These are phyloP conservation scores for Beauveria bassiana DNA, from an alignment of 2,329 filamentous ascomycete species.

Conservation along the genomic window DNA sequence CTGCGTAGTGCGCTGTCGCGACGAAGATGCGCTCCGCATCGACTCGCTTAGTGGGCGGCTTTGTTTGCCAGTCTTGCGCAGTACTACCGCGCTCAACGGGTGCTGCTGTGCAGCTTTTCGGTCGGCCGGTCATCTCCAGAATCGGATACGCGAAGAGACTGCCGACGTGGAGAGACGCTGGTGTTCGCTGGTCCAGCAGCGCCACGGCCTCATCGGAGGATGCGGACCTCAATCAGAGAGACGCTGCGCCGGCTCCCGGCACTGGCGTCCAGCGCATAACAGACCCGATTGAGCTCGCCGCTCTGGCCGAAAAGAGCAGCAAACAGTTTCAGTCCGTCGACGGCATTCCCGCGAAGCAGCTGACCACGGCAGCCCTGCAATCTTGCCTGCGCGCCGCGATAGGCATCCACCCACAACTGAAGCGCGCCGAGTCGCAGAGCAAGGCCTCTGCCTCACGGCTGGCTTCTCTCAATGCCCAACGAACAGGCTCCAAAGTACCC, in stretches of 20 bases:
- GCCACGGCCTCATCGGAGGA: constrained; percentile 12
- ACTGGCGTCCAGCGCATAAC: constrained; percentile 19
- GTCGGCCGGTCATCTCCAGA: constrained; percentile 15
- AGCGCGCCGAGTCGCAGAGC: constrained; percentile 30
- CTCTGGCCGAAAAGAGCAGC: constrained; percentile 34
- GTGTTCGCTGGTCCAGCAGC: constrained; percentile 22
- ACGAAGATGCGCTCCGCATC: constrained; percentile 31
- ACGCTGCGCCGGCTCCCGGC: background rate
- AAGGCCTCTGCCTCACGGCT: constrained; percentile 46
- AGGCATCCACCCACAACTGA: constrained; percentile 33
- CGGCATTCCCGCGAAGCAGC: constrained; percentile 36
- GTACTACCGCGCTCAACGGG: constrained; percentile 19
- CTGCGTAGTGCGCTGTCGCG: background rate
- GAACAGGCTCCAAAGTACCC: constrained; percentile 23
- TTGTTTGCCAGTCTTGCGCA: constrained; percentile 38
- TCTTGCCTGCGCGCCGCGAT: constrained; percentile 37
- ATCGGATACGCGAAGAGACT: background rate
- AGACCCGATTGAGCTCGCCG: constrained; percentile 32
- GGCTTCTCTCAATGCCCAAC: constrained; percentile 35
- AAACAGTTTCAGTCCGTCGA: constrained; percentile 36
- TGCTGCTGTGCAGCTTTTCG: constrained; percentile 18
- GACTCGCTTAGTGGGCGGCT: constrained; percentile 25
- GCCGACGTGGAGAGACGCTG: constrained; percentile 9
- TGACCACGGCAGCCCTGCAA: constrained; percentile 36
- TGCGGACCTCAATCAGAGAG: background rate